Conservation (phyloP, 129 eudicot species). For the Dittrichia graveolens region DNA sequence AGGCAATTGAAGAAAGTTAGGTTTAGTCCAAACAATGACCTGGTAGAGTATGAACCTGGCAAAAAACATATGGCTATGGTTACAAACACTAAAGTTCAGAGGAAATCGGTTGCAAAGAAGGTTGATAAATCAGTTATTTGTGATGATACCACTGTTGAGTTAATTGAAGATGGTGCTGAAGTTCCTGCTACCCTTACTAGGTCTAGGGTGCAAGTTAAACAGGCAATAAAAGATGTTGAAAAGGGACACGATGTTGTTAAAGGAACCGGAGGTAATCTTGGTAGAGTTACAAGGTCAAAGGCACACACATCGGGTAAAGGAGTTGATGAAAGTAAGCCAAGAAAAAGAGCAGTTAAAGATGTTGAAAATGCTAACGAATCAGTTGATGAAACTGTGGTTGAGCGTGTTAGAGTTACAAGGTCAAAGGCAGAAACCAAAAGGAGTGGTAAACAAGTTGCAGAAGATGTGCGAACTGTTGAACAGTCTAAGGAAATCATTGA, state of each 20-base stretch:
- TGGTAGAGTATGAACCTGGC: slow-evolving; percentile 48
- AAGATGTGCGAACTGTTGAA: slow-evolving; percentile 29
- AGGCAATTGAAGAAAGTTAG: slow-evolving; percentile 72
- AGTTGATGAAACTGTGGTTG: slow-evolving; percentile 23
- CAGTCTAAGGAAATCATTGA: slow-evolving; percentile 25
- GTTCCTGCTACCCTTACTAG: slow-evolving; percentile 37
- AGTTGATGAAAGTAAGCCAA: slow-evolving; percentile 18
- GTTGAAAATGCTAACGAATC: slow-evolving; percentile 20
- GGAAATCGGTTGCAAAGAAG: slow-evolving; percentile 24
- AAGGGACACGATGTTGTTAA: slow-evolving; percentile 17
- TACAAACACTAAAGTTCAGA: slow-evolving; percentile 3
- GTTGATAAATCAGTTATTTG: slow-evolving; percentile 28
- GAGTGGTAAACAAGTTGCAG: slow-evolving; percentile 26
- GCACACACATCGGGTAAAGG: slow-evolving; percentile 13
- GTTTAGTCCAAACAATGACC: slow-evolving; percentile 67
- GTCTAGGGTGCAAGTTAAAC: slow-evolving; percentile 30
- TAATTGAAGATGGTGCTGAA: slow-evolving; percentile 17
- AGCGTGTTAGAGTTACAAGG: slow-evolving; percentile 49
- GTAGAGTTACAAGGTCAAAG: slow-evolving; percentile 32
- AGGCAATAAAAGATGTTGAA: slow-evolving; percentile 22
- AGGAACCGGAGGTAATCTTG: slow-evolving; percentile 26
- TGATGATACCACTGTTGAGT: slow-evolving; percentile 19
- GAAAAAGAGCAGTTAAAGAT: slow-evolving; percentile 14
- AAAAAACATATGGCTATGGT: slow-evolving; percentile 20
- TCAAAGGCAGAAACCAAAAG: slow-evolving; percentile 38